Percentiles rank a stretch among this genome's conserved stretches.
These are phyloP conservation scores for Lodderomyces parapsilosis DNA, from an alignment of 1,139 yeast species.

Conservation along the genomic window DNA sequence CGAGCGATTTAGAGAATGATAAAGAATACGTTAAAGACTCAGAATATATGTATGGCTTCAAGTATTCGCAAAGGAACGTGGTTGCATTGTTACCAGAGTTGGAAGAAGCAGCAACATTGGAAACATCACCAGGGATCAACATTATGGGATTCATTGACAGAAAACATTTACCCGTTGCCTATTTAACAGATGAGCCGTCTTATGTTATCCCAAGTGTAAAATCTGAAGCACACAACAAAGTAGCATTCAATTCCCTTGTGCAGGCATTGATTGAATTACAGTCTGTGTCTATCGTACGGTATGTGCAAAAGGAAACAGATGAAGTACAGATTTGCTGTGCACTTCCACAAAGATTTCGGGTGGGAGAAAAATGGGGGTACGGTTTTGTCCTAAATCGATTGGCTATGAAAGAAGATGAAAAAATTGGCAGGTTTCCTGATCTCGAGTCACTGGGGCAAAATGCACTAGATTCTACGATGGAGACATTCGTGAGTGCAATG, in stretches of 20 bases:
- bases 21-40: constrained; percentile 2
- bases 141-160: constrained; percentile 59
- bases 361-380: constrained; percentile 13
- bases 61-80: constrained; percentile 59
- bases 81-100: constrained; percentile 40
- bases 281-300: constrained; percentile 60
- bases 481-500: constrained; percentile 11
- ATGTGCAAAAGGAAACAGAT: constrained; percentile 47
- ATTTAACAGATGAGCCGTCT: constrained; percentile 56
- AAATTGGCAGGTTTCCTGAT: constrained; percentile 58
- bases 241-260: constrained; percentile 54
- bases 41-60: constrained; percentile 44
- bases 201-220: constrained; percentile 51
- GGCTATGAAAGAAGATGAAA: constrained; percentile 82
- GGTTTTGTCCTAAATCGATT: constrained; percentile 43
- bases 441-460: constrained; percentile 20
- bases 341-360: constrained; percentile 45
- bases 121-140: constrained; percentile 53
- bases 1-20: constrained; percentile 14
- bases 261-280: constrained; percentile 50
- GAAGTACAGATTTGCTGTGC: constrained; percentile 56
- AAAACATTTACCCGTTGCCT: constrained; percentile 53
- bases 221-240: constrained; percentile 31
- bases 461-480: constrained; percentile 12
- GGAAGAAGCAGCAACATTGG: constrained; percentile 40